These are phyloP conservation scores for Peterozyma toletana DNA, from an alignment of 805 yeast genomes.

Conservation along the genomic window DNA sequence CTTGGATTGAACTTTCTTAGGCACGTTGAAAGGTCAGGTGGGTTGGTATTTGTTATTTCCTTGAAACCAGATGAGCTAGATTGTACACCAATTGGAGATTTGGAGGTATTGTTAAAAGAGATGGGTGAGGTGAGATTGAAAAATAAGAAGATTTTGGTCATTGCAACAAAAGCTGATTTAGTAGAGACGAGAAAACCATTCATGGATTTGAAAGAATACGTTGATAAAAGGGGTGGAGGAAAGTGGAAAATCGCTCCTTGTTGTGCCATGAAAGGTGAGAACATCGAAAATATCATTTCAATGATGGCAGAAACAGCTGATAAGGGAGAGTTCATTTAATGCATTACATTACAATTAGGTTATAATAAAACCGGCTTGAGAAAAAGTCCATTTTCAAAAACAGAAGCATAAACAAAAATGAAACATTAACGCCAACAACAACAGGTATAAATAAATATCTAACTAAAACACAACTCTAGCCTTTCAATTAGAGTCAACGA, in stretches of 20 bases:
- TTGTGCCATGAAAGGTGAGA: conserved; percentile 70
- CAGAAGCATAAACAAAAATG: background rate
- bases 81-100: conserved; percentile 50
- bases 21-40: conserved; percentile 88
- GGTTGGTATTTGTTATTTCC: conserved; percentile 80
- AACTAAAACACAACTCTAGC: conserved; percentile 20
- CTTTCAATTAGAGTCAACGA: conserved; percentile 34
- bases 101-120: conserved; percentile 58
- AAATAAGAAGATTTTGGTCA: conserved; percentile 62
- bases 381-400: background rate
- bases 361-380: background rate
- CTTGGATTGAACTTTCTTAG: conserved; percentile 90
- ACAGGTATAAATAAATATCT: background rate
- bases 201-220: conserved; percentile 32
- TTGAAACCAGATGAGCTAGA: conserved; percentile 46
- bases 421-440: background rate
- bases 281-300: conserved; percentile 59
- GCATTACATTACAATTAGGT: background rate
- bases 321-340: conserved; percentile 8
- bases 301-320: conserved; percentile 63
- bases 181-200: conserved; percentile 45
- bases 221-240: conserved; percentile 18
- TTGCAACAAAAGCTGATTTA: conserved; percentile 93
- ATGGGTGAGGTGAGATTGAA: conserved; percentile 57
- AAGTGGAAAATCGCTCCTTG: conserved; percentile 77